Evolutionary conservation across 2,329 filamentous ascomycete genomes (phyloP).

Genomic region (Alternaria dauci): DNA sequence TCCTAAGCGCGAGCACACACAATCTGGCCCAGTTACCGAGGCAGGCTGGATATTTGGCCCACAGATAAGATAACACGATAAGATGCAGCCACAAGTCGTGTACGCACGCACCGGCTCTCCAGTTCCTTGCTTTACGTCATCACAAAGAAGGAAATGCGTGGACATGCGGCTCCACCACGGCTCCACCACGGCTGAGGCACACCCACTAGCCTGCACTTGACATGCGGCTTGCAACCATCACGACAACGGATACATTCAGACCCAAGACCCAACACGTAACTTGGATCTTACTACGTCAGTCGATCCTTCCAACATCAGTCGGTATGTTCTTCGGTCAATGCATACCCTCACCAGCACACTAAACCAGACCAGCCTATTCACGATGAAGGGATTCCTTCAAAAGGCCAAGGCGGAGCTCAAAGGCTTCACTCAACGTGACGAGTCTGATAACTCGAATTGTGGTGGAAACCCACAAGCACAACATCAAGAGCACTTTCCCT

Average conservation of each 20-base stretch:
- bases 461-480: background rate
- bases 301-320: background rate
- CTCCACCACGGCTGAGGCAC: background rate
- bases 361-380: constrained; percentile 17
- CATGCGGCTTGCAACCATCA: background rate
- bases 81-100: constrained; percentile 7
- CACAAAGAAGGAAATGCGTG: constrained; percentile 10
- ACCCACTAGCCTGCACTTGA: background rate
- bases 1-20: background rate
- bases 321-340: constrained; percentile 2
- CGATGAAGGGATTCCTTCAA: constrained; percentile 40
- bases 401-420: constrained; percentile 41
- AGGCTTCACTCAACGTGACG: constrained; percentile 18
- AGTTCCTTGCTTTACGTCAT: constrained; percentile 21
- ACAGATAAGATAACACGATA: constrained; percentile 9
- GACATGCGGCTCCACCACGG: constrained; percentile 19
- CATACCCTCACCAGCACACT: constrained; percentile 9
- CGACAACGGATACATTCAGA: background rate
- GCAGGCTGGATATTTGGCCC: background rate
- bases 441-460: background rate
- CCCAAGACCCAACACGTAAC: background rate
- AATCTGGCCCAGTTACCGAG: background rate
- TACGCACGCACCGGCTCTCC: constrained; percentile 6
- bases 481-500: constrained; percentile 8
- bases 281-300: background rate